Percentiles rank a stretch among this genome's conserved stretches.
Conservation (phyloP, 306 rosid species). For the Rosa rugosa region DNA sequence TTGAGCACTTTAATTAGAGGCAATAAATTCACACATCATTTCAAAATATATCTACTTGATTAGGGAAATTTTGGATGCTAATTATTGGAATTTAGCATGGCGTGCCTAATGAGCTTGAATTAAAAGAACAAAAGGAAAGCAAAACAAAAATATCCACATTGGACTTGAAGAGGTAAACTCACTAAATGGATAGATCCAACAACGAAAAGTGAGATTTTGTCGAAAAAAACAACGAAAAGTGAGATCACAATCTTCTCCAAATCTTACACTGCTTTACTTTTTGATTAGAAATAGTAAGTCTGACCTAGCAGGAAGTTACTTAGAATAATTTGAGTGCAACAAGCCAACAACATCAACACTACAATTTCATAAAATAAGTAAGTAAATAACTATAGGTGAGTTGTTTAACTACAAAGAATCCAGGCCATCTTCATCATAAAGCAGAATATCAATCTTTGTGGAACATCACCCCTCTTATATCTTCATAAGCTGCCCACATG, state of each 20-base stretch:
- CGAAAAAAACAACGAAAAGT: conserved; percentile 16
- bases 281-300: conserved; percentile 1
- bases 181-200: background rate
- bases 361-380: background rate
- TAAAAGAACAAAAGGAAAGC: background rate
- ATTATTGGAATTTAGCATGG: background rate
- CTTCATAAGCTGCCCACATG: background rate
- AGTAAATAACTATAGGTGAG: background rate
- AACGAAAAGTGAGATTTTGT: conserved; percentile 19
- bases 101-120: conserved; percentile 25
- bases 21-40: background rate
- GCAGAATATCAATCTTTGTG: background rate
- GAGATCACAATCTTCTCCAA: conserved; percentile 21
- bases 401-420: background rate
- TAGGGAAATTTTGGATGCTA: background rate
- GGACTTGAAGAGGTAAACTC: background rate
- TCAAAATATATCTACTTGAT: background rate
- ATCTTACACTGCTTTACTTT: conserved; percentile 13
- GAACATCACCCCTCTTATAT: background rate
- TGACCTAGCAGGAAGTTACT: background rate
- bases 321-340: background rate
- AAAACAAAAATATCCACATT: background rate
- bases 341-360: background rate
- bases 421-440: background rate
- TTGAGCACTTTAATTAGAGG: background rate